These are phyloP conservation scores for Aspergillus affinis DNA, from an alignment of 495 filamentous ascomycete genomes.

Conservation along the genomic window DNA sequence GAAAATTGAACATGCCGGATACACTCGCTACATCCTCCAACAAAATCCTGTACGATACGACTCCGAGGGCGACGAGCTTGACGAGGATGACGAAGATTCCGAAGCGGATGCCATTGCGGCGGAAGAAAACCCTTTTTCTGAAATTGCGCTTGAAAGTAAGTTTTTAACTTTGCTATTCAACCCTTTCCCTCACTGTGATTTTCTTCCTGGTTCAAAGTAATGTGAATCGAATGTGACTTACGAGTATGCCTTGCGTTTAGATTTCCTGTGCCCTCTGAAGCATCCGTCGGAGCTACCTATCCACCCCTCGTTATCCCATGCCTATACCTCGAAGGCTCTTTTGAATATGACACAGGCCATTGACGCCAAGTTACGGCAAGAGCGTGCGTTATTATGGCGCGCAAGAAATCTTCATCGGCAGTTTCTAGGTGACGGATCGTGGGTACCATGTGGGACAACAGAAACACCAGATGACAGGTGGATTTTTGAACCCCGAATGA, in stretches of 20 bases:
- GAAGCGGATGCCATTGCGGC: constrained; percentile 67
- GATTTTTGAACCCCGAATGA: constrained; percentile 40
- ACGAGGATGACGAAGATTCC: constrained; percentile 72
- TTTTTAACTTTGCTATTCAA: constrained; percentile 12
- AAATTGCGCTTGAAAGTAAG: constrained; percentile 80
- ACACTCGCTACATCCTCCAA: constrained; percentile 78
- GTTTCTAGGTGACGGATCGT: constrained; percentile 76
- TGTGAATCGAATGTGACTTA: not conserved
- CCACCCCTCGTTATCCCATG: constrained; percentile 79
- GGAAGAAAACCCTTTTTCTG: constrained; percentile 81
- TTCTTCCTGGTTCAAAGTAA: not conserved
- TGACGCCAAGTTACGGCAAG: constrained; percentile 71
- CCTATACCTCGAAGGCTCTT: constrained; percentile 81
- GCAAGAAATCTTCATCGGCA: constrained; percentile 75
- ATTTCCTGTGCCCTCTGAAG: constrained; percentile 82
- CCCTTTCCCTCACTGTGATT: not conserved
- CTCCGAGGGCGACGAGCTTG: constrained; percentile 82
- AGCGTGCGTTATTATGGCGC: constrained; percentile 70
- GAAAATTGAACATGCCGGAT: constrained; percentile 83
- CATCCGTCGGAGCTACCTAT: constrained; percentile 78
- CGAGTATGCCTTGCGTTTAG: constrained; percentile 40
- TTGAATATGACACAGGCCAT: constrained; percentile 71
- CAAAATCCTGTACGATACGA: constrained; percentile 74
- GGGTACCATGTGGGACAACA: constrained; percentile 66
- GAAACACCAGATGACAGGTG: constrained; percentile 38